These are phyloP conservation scores for Pistacia vera DNA, from an alignment of 345 rosid genomes.

Conservation along the genomic window DNA sequence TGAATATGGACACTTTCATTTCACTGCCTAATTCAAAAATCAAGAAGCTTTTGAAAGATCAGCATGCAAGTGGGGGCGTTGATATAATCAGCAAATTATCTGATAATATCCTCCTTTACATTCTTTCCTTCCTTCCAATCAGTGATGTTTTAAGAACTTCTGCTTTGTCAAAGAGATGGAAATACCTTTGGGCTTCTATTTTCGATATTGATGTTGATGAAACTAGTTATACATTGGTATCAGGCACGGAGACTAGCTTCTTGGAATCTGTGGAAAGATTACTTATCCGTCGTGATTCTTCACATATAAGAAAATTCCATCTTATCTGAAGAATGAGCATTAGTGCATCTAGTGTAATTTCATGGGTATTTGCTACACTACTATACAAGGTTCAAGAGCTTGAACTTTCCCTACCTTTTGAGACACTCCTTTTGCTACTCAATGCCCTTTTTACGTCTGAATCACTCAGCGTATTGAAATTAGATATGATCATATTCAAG, in stretches of 20 bases:
- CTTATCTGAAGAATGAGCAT: neutral
- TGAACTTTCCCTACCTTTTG: neutral
- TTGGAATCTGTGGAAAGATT: neutral
- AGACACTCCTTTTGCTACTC: neutral
- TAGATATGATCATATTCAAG: neutral
- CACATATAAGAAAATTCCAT: neutral
- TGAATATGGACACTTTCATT: no score
- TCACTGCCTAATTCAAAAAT: no score
- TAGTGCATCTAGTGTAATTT: neutral
- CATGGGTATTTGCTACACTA: neutral
- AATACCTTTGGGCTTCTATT: neutral
- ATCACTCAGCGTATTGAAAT: slow-evolving; percentile 2
- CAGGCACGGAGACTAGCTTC: neutral
- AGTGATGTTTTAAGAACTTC: neutral
- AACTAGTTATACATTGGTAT: neutral
- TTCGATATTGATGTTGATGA: neutral
- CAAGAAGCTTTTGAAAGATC: no score
- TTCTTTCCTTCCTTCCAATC: no score
- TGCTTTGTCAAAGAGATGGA: neutral
- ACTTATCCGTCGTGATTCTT: neutral
- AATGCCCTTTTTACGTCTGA: neutral
- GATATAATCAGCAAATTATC: no score
- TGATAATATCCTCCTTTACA: no score
- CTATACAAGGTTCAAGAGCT: slow-evolving; percentile 9
- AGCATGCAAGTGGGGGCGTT: no score